Percentiles rank a stretch among this genome's conserved stretches.
These are phyloP conservation scores for Verticillium alfalfae DNA, from an alignment of 2,329 filamentous ascomycete genomes.

Conservation along the genomic window DNA sequence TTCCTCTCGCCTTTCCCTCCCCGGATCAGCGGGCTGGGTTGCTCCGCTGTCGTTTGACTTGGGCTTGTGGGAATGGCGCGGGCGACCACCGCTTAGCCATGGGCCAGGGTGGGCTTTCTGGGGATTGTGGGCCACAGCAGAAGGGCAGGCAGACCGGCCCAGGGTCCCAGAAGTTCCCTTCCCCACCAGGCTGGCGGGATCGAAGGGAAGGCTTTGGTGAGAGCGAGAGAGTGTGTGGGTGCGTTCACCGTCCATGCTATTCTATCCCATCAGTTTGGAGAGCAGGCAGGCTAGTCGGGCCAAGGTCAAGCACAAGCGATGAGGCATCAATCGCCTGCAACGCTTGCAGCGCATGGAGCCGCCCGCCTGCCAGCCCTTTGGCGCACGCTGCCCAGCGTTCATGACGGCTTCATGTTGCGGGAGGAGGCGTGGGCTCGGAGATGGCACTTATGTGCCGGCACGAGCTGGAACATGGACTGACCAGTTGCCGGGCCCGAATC, in stretches of 20 bases:
- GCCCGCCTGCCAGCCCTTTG: neutral
- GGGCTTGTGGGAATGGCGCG: slow-evolving; percentile 2
- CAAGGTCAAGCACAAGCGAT: neutral
- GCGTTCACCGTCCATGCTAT: slow-evolving; percentile 1
- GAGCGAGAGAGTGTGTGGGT: neutral
- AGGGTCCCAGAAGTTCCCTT: neutral
- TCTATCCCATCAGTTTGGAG: neutral
- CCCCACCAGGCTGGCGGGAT: neutral
- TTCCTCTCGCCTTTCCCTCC: slow-evolving; percentile 1
- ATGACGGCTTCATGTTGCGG: neutral
- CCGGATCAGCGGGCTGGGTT: slow-evolving; percentile 12
- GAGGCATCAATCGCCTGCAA: neutral
- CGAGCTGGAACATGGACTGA: neutral
- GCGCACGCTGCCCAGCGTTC: neutral
- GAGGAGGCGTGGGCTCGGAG: neutral
- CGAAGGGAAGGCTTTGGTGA: neutral
- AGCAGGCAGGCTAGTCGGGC: slow-evolving; percentile 4
- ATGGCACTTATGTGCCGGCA: neutral
- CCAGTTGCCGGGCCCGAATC: neutral
- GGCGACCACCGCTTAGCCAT: neutral
- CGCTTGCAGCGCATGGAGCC: neutral
- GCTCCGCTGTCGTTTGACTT: slow-evolving; percentile 5
- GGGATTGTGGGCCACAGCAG: neutral
- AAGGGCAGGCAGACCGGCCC: neutral
- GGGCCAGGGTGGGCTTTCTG: neutral